Evolutionary conservation across 768 basidiomycete genomes (phyloP).

Genomic region (Filobasidium wieringae): DNA sequence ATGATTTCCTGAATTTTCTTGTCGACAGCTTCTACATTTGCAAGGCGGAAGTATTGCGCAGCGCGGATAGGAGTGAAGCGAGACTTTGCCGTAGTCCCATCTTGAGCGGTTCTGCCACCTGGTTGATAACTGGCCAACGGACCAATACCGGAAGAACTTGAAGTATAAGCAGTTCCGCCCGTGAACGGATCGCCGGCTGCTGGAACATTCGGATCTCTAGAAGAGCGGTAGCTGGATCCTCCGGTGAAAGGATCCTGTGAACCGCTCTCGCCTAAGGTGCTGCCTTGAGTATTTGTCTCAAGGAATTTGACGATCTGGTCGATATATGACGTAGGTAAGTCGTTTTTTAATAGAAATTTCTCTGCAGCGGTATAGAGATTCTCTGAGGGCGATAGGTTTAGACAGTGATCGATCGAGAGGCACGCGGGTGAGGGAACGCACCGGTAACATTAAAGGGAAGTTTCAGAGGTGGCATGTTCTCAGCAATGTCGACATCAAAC

Average conservation of each 20-base stretch:
- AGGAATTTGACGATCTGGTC: constrained; percentile 90
- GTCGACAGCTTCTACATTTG: constrained; percentile 50
- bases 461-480: constrained; percentile 82
- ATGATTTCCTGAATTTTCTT: constrained; percentile 59
- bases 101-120: not conserved
- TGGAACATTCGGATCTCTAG: constrained; percentile 42
- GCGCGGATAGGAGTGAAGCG: constrained; percentile 38
- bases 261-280: constrained; percentile 59
- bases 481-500: constrained; percentile 89
- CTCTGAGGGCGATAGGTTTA: constrained; percentile 45
- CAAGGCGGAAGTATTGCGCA: constrained; percentile 71
- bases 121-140: not conserved
- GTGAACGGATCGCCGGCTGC: constrained; percentile 45
- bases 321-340: constrained; percentile 67
- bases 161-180: constrained; percentile 45
- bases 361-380: constrained; percentile 85
- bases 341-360: constrained; percentile 69
- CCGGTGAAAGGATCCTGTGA: constrained; percentile 33
- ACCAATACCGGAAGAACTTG: constrained; percentile 34
- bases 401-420: not conserved
- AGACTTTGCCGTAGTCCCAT: not conserved
- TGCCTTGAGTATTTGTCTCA: constrained; percentile 74
- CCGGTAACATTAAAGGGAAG: constrained; percentile 84
- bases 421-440: constrained; percentile 34
- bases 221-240: constrained; percentile 4